These are phyloP conservation scores for Biancaea sappan DNA, from an alignment of 306 rosid genomes.

Conservation along the genomic window DNA sequence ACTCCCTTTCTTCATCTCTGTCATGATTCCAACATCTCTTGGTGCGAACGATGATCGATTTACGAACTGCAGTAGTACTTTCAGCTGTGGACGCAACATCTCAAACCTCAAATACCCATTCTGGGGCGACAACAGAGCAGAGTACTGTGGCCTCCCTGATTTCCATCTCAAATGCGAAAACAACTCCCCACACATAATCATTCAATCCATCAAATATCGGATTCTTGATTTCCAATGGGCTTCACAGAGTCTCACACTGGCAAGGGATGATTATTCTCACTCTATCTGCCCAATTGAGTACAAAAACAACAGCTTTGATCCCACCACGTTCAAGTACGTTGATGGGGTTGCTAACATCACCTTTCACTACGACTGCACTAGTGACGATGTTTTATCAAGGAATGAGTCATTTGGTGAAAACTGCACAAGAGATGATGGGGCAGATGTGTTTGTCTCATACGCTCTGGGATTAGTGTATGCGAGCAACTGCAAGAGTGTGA, in stretches of 20 bases:
- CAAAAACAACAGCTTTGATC: conserved; percentile 22
- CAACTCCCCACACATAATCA: not conserved
- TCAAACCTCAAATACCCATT: conserved; percentile 33
- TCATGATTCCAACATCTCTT: not conserved
- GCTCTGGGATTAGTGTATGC: rapidly evolving
- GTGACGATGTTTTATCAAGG: too few relatives aligned
- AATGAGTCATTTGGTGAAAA: too few relatives aligned
- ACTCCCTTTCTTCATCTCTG: conserved; percentile 8
- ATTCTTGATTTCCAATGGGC: not conserved
- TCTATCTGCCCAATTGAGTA: not conserved
- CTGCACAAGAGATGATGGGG: not conserved
- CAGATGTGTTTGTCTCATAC: not conserved
- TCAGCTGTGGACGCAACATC: not conserved
- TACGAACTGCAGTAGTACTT: not conserved
- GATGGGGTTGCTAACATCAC: not conserved
- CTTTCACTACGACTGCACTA: conserved; percentile 23
- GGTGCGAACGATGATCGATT: not conserved
- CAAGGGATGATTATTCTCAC: conserved; percentile 34
- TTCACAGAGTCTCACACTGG: not conserved
- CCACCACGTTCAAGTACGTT: not conserved
- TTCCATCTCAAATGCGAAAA: not conserved
- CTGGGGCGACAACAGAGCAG: conserved; percentile 13
- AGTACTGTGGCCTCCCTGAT: conserved; percentile 16
- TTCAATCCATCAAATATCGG: conserved; percentile 19
- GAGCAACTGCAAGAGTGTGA: not conserved